Percentiles rank a stretch among this genome's conserved stretches.
These are phyloP conservation scores for Hypoxylon cercidicola DNA, from an alignment of 495 filamentous ascomycete species.

Conservation along the genomic window DNA sequence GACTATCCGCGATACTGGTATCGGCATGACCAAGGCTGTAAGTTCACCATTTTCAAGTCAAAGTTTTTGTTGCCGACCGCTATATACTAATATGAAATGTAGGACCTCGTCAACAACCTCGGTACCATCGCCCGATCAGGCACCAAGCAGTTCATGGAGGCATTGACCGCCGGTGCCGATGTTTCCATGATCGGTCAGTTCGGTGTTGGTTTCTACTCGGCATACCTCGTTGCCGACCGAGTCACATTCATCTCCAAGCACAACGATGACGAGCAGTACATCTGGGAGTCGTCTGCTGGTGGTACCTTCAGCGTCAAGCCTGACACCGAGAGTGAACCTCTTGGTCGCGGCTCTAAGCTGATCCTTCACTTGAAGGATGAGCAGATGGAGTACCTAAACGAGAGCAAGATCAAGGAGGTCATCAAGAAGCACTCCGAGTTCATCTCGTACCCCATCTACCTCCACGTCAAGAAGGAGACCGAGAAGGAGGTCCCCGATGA, in stretches of 20 bases:
- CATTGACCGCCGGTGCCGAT: slow-evolving; percentile 96
- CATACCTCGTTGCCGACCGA: slow-evolving; percentile 97
- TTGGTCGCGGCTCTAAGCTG: slow-evolving; percentile 97
- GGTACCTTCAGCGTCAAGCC: slow-evolving; percentile 94
- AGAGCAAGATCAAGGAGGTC: slow-evolving; percentile 99
- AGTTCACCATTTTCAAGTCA: slow-evolving; percentile 53
- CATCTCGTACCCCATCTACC: slow-evolving; percentile 99
- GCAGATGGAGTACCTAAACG: slow-evolving; percentile 97
- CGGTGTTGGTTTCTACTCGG: slow-evolving; percentile 99
- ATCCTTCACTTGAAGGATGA: slow-evolving; percentile 99
- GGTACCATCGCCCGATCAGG: slow-evolving; percentile 98
- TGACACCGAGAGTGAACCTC: slow-evolving; percentile 88
- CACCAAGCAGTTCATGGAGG: slow-evolving; percentile 99
- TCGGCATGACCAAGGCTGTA: slow-evolving; percentile 99
- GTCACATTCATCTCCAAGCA: slow-evolving; percentile 97
- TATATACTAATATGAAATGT: slow-evolving; percentile 9
- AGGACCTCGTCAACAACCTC: slow-evolving; percentile 99
- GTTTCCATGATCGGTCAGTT: slow-evolving; percentile 99
- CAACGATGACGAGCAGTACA: slow-evolving; percentile 99
- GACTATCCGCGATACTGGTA: slow-evolving; percentile 96
- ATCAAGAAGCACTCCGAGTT: slow-evolving; percentile 99
- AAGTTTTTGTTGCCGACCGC: background rate
- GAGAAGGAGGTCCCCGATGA: slow-evolving; percentile 99
- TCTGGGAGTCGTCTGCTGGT: slow-evolving; percentile 98
- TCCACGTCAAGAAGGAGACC: slow-evolving; percentile 97